These are phyloP conservation scores for Triticum dicoccoides DNA, from an alignment of 176 grass and related monocot genomes.

Conservation along the genomic window DNA sequence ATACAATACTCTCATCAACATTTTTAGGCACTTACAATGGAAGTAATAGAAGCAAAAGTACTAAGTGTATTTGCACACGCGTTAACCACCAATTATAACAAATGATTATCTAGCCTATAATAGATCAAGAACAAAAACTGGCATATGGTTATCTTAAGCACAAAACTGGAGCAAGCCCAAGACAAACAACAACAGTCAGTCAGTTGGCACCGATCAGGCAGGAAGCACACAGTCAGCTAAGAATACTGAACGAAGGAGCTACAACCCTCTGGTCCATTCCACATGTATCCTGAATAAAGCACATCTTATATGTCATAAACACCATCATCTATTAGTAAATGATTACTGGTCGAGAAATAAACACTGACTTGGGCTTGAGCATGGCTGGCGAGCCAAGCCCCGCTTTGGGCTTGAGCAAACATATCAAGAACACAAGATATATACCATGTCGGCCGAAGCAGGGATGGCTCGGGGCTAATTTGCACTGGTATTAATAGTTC, in stretches of 20 bases:
- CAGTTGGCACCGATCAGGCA: not conserved
- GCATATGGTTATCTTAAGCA: not conserved
- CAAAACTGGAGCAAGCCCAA: not conserved
- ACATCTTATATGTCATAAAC: not conserved
- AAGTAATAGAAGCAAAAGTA: not conserved
- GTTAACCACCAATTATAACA: not conserved
- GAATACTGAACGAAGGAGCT: not conserved
- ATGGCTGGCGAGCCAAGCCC: not conserved
- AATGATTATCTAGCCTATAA: not conserved
- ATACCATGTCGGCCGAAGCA: not conserved
- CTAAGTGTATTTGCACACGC: not conserved
- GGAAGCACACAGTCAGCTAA: not conserved
- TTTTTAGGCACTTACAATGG: constrained; percentile 1
- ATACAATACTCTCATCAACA: not conserved
- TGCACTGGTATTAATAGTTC: not conserved
- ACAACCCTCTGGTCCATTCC: not conserved
- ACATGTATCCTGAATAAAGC: not conserved
- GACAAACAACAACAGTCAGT: not conserved
- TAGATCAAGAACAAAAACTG: not conserved
- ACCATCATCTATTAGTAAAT: not conserved
- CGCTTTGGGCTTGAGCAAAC: not conserved
- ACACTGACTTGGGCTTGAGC: not conserved
- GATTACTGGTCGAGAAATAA: not conserved
- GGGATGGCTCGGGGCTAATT: no score
- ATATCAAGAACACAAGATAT: not conserved